phyloP scores from a whole-genome alignment of 2,329 filamentous ascomycete genomes.

The Venturia effusa region DNA sequence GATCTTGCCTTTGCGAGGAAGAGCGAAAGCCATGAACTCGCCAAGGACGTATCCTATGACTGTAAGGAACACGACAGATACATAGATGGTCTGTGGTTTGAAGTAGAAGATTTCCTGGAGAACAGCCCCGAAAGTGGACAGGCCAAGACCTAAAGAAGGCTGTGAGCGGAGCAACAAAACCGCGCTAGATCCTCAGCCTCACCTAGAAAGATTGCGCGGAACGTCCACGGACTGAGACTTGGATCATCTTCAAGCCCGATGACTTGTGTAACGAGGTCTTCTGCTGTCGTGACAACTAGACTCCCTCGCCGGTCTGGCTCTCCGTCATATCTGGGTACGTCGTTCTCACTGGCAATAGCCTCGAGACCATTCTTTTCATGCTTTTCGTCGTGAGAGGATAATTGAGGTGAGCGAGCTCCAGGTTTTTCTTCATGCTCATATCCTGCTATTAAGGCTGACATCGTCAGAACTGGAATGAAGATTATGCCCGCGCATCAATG shows the following conservation, averaged over 20 bases:
- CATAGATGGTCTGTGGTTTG: conserved; percentile 35
- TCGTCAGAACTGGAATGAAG: not conserved
- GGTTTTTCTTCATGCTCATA: not conserved
- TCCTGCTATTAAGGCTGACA: not conserved
- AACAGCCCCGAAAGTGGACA: conserved; percentile 16
- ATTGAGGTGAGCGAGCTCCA: not conserved
- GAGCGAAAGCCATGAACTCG: conserved; percentile 25
- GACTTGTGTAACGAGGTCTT: conserved; percentile 8
- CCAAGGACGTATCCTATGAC: conserved; percentile 35
- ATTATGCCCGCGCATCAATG: too few species aligned
- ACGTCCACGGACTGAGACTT: conserved; percentile 12
- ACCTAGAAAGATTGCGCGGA: conserved; percentile 11
- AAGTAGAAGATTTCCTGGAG: conserved; percentile 37
- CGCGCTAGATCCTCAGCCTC: not conserved
- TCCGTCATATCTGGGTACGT: not conserved
- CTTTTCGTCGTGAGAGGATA: not conserved
- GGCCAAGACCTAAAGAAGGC: conserved; percentile 10
- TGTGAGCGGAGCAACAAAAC: not conserved
- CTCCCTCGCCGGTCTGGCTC: not conserved
- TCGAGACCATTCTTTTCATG: not conserved
- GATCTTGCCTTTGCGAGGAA: conserved; percentile 26
- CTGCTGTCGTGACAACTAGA: not conserved
- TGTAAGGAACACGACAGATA: conserved; percentile 35
- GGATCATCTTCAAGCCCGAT: conserved; percentile 11
- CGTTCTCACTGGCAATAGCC: not conserved